Percentiles rank a stretch among this genome's conserved stretches.
Conservation (phyloP, 1,139 yeast species). For the Geotrichum citri-aurantii region DNA sequence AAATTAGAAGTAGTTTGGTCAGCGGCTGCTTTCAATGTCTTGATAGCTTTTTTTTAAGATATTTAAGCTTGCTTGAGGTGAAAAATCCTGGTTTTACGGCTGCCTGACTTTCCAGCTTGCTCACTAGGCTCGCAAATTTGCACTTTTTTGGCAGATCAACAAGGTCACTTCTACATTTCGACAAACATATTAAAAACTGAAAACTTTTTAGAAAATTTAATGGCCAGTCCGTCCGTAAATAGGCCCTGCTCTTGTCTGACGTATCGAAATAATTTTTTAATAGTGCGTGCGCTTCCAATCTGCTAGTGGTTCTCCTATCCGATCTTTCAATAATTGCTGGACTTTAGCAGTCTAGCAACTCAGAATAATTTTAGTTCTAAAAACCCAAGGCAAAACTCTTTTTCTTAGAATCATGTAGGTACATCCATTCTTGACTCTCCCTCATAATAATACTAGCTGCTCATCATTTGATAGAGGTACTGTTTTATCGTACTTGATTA, state of each 20-base stretch:
- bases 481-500: not conserved
- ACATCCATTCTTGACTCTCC: not conserved
- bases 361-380: not conserved
- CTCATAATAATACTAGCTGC: not conserved
- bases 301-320: not conserved
- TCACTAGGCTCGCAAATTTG: not conserved
- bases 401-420: not conserved
- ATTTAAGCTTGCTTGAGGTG: not conserved
- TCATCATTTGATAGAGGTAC: not conserved
- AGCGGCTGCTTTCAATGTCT: not conserved
- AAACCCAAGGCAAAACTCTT: not conserved
- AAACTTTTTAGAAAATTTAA: not conserved
- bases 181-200: not conserved
- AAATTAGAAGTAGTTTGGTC: no score
- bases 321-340: not conserved
- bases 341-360: not conserved
- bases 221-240: no score
- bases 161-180: not conserved
- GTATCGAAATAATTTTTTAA: no score
- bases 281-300: not conserved
- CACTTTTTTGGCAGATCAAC: not conserved
- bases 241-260: no score
- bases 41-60: not conserved
- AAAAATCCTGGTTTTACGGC: not conserved
- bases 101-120: not conserved